Base-by-base conservation (phyloP, 176 grass and related monocot species). In the Eragrostis nindensis region DNA sequence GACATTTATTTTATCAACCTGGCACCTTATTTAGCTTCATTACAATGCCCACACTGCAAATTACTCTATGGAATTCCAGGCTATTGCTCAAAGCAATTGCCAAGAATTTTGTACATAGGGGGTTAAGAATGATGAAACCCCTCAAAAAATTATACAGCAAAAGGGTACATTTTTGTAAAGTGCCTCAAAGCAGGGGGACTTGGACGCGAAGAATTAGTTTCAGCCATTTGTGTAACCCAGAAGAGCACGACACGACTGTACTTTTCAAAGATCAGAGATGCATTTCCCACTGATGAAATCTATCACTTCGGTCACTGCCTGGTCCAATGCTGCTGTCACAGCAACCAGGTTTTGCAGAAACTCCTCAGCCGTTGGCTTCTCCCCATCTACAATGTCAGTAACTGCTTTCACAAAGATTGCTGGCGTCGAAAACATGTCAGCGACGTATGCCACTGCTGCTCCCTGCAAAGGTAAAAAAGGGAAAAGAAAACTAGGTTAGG, bases 321-420 rank as follows among this genome's bases (percentile, higher is more conserved):
- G 73, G 6, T 88, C 88, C 12, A 99, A 77, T 40, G 89, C 90
- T 1, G 89, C 85, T 0, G 96, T 90, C 24, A 99, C 93, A 0
- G 82, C 59, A 36, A 93, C 29, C 59, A 99, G 75, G 63, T 99
- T 95, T 46, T 90, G 72, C 50, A 99, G 76, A 64, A 95, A 99
- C 83, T 93, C 93, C 78, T 95, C 90, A 0, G 92, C 69, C 17
- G 92, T 88, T 19, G 96, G 96, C 76, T 99, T 95, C 68, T 91
- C 84, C 55, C 96, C 90, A 45, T 99, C 96, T 49, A 93, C 89
- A 71, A 99, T 90, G 69, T 96, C 93, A 10, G 96, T 99, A 40
- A 99, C 90, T 41, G 96, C 90, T 76, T 99, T 99, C 22, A 95
- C 62, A 74, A 90, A 93, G 48, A 95, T 95, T 45, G 86, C 84